phyloP scores from a whole-genome alignment of 73 alveolate genomes.

The Paramecium primaurelia region DNA sequence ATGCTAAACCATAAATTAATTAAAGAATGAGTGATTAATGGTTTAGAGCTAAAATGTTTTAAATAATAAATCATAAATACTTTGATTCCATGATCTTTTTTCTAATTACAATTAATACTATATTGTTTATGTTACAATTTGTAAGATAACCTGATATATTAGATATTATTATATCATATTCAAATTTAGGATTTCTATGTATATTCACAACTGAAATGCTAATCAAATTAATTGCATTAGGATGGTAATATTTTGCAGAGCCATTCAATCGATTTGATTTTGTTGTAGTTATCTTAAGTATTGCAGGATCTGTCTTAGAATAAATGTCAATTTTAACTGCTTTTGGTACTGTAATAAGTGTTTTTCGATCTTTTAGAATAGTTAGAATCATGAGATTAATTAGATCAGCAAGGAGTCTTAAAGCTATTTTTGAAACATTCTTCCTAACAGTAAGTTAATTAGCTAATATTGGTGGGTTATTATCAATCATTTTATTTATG shows the following conservation, averaged over 20 bases:
- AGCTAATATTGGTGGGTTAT: conserved; percentile 66
- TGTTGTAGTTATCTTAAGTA: conserved; percentile 67
- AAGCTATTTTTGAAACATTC: conserved; percentile 66
- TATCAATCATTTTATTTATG: conserved; percentile 60
- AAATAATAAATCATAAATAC: neutral
- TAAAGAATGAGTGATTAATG: neutral
- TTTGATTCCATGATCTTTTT: neutral
- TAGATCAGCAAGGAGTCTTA: conserved; percentile 53
- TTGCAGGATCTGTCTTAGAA: conserved; percentile 58
- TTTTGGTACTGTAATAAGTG: conserved; percentile 39
- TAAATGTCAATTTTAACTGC: neutral
- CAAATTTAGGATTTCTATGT: conserved; percentile 59
- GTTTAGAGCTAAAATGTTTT: neutral
- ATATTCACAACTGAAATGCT: conserved; percentile 65
- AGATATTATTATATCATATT: neutral
- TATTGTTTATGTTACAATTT: neutral
- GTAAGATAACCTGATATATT: neutral
- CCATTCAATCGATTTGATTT: conserved; percentile 74
- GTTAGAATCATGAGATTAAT: conserved; percentile 65
- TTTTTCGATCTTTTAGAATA: conserved; percentile 58
- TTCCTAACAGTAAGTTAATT: conserved; percentile 64
- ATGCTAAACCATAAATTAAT: neutral
- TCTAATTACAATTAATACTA: neutral
- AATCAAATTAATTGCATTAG: conserved; percentile 59
- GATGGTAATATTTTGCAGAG: conserved; percentile 51